A percentile compares a stretch with the other conserved stretches of the same genome.
Evolutionary conservation across 257 asterid species (phyloP).

Genomic region (Solanum dulcamara): DNA sequence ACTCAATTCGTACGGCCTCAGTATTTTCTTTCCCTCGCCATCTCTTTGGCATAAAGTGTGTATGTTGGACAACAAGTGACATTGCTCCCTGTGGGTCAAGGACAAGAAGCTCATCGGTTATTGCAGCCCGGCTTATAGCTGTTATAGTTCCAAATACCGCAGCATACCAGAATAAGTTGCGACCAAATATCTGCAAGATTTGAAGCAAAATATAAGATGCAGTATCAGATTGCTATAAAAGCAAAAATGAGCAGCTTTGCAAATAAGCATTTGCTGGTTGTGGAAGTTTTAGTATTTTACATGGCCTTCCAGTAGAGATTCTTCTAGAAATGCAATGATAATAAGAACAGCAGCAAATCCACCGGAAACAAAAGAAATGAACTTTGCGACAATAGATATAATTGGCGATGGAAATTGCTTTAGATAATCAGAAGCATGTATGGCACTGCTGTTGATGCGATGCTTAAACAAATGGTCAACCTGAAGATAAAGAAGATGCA

Average conservation of each 20-base stretch:
- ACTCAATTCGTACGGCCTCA: constrained; percentile 58
- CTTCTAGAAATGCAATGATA: constrained; percentile 88
- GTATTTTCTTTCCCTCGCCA: constrained; percentile 96
- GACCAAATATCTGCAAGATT: constrained; percentile 77
- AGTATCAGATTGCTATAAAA: background rate
- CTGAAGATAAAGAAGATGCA: constrained; percentile 21
- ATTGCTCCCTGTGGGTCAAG: constrained; percentile 78
- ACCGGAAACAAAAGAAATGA: constrained; percentile 94
- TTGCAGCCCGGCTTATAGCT: constrained; percentile 88
- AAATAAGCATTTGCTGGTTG: background rate
- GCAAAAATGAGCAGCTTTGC: background rate
- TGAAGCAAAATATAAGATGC: background rate
- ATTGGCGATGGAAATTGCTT: constrained; percentile 93
- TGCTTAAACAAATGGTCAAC: constrained; percentile 97
- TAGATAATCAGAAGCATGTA: constrained; percentile 75
- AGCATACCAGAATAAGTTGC: constrained; percentile 92
- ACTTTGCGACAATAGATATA: constrained; percentile 73
- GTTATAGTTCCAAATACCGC: constrained; percentile 97
- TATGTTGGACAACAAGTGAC: constrained; percentile 77
- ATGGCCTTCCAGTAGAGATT: constrained; percentile 98
- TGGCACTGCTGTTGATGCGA: constrained; percentile 68
- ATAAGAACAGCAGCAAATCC: constrained; percentile 98
- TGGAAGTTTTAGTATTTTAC: constrained; percentile 25
- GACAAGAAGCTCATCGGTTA: constrained; percentile 70
- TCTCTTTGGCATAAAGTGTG: constrained; percentile 91